Evolutionary conservation across 345 rosid species (phyloP).

Genomic region (Brassica cretica): DNA sequence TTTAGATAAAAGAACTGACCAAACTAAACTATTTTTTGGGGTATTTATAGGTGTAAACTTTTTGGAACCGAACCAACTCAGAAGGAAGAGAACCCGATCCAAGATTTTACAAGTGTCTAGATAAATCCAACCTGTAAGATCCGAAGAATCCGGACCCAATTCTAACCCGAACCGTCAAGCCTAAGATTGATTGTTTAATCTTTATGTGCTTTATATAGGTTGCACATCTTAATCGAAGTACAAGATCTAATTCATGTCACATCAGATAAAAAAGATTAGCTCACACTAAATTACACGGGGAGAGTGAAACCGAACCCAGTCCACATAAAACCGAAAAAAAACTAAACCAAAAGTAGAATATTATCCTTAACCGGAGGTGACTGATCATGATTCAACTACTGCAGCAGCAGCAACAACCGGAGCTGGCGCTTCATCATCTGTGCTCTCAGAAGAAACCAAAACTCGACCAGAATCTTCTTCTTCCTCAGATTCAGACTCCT

Average conservation of each 20-base stretch:
- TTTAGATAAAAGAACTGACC: too few species aligned
- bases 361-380: constrained; percentile 19
- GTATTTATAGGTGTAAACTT: too few species aligned
- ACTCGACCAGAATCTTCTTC: constrained; percentile 40
- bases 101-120: too few species aligned
- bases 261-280: constrained; percentile 14
- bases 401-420: constrained; percentile 33
- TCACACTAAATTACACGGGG: constrained; percentile 33
- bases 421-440: constrained; percentile 66
- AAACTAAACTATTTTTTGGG: too few species aligned
- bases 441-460: constrained; percentile 46
- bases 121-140: too few species aligned
- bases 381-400: constrained; percentile 57
- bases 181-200: neutral
- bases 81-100: too few species aligned
- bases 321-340: constrained; percentile 20
- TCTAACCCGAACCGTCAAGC: too few species aligned
- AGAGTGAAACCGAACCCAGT: constrained; percentile 19
- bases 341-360: constrained; percentile 11
- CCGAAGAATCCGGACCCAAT: too few species aligned
- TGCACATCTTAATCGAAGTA: neutral
- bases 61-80: too few species aligned
- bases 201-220: neutral
- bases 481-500: constrained; percentile 42
- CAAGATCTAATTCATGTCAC: neutral